Percentiles rank a stretch among this genome's conserved stretches.
These are phyloP conservation scores for Pseudopediastrum boryanum DNA, from an alignment of 139 green algal species.

Conservation along the genomic window DNA sequence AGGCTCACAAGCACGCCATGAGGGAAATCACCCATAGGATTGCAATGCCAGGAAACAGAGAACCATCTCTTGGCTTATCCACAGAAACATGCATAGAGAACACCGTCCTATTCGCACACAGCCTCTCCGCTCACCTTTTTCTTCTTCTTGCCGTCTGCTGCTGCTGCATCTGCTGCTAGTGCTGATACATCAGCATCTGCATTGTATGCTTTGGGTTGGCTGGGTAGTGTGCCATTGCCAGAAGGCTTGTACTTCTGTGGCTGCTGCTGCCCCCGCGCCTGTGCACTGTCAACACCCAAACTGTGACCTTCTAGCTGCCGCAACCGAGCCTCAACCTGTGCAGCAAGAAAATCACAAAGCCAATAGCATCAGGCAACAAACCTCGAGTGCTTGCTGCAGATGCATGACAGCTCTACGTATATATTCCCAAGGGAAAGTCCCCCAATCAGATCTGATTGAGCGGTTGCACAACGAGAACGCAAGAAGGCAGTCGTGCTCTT, in stretches of 20 bases:
- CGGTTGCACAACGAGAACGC: too few relatives aligned
- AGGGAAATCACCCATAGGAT: background rate
- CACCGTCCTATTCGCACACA: background rate
- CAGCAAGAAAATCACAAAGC: too few relatives aligned
- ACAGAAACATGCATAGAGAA: background rate
- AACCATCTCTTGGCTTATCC: background rate
- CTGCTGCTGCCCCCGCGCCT: conserved; percentile 56
- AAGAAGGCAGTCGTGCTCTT: too few relatives aligned
- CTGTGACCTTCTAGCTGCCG: conserved; percentile 90
- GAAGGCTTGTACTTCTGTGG: conserved; percentile 71
- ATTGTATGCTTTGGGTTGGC: conserved; percentile 81
- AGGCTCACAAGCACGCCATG: background rate
- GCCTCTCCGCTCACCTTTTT: conserved; percentile 12
- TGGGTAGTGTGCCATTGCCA: conserved; percentile 43
- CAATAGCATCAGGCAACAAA: background rate
- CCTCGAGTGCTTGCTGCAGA: background rate
- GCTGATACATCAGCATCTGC: conserved; percentile 76
- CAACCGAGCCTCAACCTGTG: conserved; percentile 90
- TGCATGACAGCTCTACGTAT: too few relatives aligned
- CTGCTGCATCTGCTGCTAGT: conserved; percentile 40
- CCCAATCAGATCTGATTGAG: too few relatives aligned
- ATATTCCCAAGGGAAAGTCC: too few relatives aligned
- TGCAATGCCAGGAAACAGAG: background rate
- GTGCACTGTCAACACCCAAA: conserved; percentile 63
- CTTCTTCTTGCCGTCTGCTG: conserved; percentile 33